These are phyloP conservation scores for Baorangia bicolor DNA, from an alignment of 768 basidiomycete genomes.

Conservation along the genomic window DNA sequence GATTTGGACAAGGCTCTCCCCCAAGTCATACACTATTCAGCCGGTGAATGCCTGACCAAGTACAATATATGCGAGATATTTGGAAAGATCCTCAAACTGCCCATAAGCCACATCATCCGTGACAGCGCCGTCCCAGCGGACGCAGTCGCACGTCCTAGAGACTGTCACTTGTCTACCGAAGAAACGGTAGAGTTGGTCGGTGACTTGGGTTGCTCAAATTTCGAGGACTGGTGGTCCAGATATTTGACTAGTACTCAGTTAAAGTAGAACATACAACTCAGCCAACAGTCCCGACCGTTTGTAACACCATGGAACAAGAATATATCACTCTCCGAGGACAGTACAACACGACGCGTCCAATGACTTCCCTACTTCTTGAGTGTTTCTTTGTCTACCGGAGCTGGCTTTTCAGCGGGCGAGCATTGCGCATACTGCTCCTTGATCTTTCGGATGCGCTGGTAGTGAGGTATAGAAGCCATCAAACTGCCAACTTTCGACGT, in stretches of 20 bases:
- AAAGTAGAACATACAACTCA: slow-evolving; percentile 12
- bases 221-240: slow-evolving; percentile 83
- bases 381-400: slow-evolving; percentile 9
- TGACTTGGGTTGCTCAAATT: slow-evolving; percentile 60
- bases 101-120: slow-evolving; percentile 73
- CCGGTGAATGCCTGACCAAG: slow-evolving; percentile 82
- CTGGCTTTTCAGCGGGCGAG: slow-evolving; percentile 7
- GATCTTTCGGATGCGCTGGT: slow-evolving; percentile 5
- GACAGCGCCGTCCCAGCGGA: slow-evolving; percentile 66
- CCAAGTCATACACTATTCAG: slow-evolving; percentile 82
- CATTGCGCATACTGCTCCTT: slow-evolving; percentile 23
- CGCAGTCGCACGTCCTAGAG: slow-evolving; percentile 73
- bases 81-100: slow-evolving; percentile 63
- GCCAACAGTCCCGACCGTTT: not conserved
- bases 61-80: slow-evolving; percentile 89
- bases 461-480: not conserved
- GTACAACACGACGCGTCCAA: not conserved
- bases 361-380: not conserved
- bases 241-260: slow-evolving; percentile 35
- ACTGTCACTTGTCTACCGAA: slow-evolving; percentile 75
- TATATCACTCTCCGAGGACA: not conserved
- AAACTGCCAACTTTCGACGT: not conserved
- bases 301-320: slow-evolving; percentile 8
- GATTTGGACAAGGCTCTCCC: slow-evolving; percentile 34
- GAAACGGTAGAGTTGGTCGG: slow-evolving; percentile 71